Percentiles rank a stretch among this genome's conserved stretches.
Evolutionary conservation across 805 yeast species (phyloP).

Genomic region (Candida koratica): DNA sequence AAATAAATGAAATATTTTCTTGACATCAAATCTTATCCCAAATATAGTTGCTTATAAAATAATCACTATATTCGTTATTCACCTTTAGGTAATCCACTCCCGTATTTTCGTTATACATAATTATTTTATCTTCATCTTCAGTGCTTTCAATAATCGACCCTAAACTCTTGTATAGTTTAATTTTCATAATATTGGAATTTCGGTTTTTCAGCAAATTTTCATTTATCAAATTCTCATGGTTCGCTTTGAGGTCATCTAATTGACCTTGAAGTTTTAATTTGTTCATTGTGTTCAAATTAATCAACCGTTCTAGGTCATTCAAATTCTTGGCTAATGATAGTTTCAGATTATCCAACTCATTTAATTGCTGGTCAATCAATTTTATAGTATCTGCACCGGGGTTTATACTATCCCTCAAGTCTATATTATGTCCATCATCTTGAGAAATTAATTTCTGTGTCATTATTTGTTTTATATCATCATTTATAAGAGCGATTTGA

Average conservation of each 20-base stretch:
- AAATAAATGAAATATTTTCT: neutral
- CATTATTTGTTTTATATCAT: conserved; percentile 16
- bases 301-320: conserved; percentile 45
- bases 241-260: conserved; percentile 34
- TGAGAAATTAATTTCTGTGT: conserved; percentile 7
- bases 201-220: conserved; percentile 32
- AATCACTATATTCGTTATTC: conserved; percentile 55
- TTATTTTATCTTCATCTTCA: conserved; percentile 13
- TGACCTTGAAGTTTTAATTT: conserved; percentile 36
- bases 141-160: conserved; percentile 48
- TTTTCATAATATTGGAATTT: conserved; percentile 47
- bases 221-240: conserved; percentile 23
- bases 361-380: conserved; percentile 24
- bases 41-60: conserved; percentile 67
- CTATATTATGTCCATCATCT: conserved; percentile 12
- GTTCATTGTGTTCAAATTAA: conserved; percentile 30
- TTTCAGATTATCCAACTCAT: conserved; percentile 42
- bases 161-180: conserved; percentile 56
- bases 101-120: conserved; percentile 47
- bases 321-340: conserved; percentile 50
- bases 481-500: conserved; percentile 12
- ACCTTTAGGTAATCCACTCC: conserved; percentile 49
- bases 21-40: conserved; percentile 50
- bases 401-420: neutral
- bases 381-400: conserved; percentile 23